phyloP scores from a whole-genome alignment of 805 yeast genomes.

The Myxozyma kluyveri region DNA sequence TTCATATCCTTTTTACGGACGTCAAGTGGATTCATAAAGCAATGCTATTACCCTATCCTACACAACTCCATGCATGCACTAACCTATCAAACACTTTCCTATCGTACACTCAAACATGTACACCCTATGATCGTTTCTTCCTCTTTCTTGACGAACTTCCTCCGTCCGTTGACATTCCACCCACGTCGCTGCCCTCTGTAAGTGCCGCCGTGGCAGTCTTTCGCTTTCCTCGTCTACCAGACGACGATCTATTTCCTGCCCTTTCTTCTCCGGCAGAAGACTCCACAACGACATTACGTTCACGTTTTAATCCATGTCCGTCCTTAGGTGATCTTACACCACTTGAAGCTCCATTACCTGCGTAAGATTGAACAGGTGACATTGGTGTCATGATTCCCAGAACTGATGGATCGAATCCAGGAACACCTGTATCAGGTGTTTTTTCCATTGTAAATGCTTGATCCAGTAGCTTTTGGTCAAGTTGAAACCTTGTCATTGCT shows the following conservation, averaged over 20 bases:
- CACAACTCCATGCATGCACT: no score
- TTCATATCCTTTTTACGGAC: no score
- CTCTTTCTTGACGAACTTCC: constrained; percentile 9
- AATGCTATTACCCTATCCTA: no score
- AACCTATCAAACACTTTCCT: no score
- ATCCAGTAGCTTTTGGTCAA: constrained; percentile 48
- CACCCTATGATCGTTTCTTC: neutral
- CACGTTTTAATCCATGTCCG: neutral
- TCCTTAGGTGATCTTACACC: neutral
- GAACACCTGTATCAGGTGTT: constrained; percentile 66
- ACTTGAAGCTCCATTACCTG: constrained; percentile 1
- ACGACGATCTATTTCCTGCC: neutral
- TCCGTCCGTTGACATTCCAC: constrained; percentile 15
- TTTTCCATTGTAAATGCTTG: constrained; percentile 59
- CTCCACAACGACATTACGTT: constrained; percentile 12
- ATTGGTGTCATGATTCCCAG: constrained; percentile 43
- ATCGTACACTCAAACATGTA: no score
- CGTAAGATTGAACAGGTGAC: constrained; percentile 4
- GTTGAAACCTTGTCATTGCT: neutral
- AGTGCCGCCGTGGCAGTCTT: constrained; percentile 5
- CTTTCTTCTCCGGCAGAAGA: constrained; percentile 24
- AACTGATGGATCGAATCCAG: constrained; percentile 69
- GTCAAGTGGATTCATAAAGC: no score
- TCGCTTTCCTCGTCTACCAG: constrained; percentile 5
- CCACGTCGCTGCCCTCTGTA: constrained; percentile 15